Evolutionary conservation across 108 stramenopile species (phyloP).

Genomic region (Schizochytrium sp.): DNA sequence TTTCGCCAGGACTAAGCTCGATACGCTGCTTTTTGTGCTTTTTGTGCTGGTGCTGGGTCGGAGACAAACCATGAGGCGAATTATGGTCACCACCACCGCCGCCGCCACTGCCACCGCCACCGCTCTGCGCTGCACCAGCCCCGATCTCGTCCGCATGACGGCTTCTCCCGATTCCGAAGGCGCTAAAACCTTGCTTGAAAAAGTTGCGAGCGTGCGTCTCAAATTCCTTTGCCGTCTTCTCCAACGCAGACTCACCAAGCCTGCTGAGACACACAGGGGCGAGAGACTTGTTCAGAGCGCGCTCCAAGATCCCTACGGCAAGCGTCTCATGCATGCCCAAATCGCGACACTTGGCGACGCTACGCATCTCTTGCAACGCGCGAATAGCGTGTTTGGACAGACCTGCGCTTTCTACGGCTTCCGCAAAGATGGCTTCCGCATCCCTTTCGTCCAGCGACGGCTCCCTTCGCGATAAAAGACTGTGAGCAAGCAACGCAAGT

Average conservation of each 20-base stretch:
- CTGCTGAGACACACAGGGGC: not conserved
- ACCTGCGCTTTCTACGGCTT: not conserved
- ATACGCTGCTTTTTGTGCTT: no score
- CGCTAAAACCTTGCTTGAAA: not conserved
- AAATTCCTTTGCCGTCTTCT: not conserved
- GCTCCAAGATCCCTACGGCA: not conserved
- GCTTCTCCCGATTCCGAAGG: not conserved
- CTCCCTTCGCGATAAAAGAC: not conserved
- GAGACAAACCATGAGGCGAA: no score
- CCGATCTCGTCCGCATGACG: no score
- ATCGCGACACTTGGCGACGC: not conserved
- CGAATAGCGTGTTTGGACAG: not conserved
- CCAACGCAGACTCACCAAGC: not conserved
- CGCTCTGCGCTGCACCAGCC: no score
- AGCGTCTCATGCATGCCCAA: not conserved
- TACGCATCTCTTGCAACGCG: not conserved
- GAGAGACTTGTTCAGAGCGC: not conserved
- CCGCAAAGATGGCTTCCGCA: not conserved
- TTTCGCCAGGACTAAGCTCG: no score
- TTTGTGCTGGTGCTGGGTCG: no score
- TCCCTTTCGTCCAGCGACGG: not conserved
- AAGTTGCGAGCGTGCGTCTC: not conserved
- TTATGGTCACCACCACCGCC: no score
- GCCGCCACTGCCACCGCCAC: no score
- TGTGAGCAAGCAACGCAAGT: not conserved